Evolutionary conservation across 176 grass and related monocot species (phyloP).

Genomic region (Pontederia paniculata): DNA sequence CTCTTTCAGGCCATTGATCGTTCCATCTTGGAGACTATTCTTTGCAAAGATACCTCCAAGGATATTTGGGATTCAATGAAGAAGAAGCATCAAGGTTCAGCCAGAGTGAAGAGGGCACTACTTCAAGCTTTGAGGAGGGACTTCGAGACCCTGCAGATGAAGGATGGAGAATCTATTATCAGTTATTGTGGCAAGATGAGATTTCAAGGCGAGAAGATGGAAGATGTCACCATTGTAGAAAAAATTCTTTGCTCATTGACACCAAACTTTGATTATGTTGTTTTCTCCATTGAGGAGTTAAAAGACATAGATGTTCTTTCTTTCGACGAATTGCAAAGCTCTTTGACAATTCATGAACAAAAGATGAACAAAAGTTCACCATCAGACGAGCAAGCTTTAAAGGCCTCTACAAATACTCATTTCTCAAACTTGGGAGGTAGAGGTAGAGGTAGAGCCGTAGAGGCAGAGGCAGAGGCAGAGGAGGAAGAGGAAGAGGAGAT

Average conservation of each 20-base stretch:
- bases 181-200: not conserved
- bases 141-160: constrained; percentile 1
- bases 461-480: no score
- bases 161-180: constrained; percentile 1
- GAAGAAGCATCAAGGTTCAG: not conserved
- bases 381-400: not conserved
- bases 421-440: not conserved
- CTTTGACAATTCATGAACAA: not conserved
- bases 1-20: not conserved
- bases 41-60: not conserved
- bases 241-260: not conserved
- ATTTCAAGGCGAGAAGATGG: not conserved
- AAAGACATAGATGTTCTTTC: not conserved
- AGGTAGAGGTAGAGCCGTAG: no score
- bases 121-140: constrained; percentile 10
- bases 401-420: not conserved
- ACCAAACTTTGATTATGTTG: not conserved
- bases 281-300: not conserved
- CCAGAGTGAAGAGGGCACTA: not conserved
- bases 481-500: no score
- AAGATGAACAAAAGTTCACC: not conserved
- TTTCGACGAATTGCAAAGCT: not conserved
- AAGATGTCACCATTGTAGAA: not conserved
- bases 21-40: not conserved
- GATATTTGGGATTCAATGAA: constrained; percentile 5